Evolutionary conservation across 441 rosid genomes (phyloP).

Genomic region (Erodium texanum): DNA sequence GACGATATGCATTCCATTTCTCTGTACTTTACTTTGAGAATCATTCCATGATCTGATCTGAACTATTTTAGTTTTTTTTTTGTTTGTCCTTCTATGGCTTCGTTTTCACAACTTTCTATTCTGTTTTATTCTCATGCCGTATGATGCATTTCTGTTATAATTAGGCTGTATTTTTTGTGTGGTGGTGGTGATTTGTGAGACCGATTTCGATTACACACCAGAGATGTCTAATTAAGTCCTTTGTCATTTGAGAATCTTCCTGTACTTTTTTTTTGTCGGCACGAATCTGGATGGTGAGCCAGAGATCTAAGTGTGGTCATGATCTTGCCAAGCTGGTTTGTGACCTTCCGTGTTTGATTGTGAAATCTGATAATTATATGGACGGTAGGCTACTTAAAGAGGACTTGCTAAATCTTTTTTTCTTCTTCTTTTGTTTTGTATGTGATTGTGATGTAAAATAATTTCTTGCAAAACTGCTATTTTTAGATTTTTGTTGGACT

Average conservation of each 20-base stretch:
- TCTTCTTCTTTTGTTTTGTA: background rate
- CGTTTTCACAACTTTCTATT: background rate
- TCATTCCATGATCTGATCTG: background rate
- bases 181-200: background rate
- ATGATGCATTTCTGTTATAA: background rate
- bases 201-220: background rate
- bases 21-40: background rate
- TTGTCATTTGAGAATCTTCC: background rate
- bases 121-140: background rate
- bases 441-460: conserved; percentile 4
- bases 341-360: background rate
- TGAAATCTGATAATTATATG: background rate
- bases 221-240: background rate
- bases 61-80: background rate
- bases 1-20: background rate
- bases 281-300: background rate
- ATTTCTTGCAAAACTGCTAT: background rate
- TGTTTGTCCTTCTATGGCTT: background rate
- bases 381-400: background rate
- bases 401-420: background rate
- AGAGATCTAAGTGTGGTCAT: background rate
- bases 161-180: background rate
- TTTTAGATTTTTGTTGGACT: background rate
- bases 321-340: background rate
- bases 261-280: background rate